A percentile compares a stretch with the other conserved stretches of the same genome.
Evolutionary conservation across 2,329 filamentous ascomycete species (phyloP).

Genomic region (Sporothrix luriei): DNA sequence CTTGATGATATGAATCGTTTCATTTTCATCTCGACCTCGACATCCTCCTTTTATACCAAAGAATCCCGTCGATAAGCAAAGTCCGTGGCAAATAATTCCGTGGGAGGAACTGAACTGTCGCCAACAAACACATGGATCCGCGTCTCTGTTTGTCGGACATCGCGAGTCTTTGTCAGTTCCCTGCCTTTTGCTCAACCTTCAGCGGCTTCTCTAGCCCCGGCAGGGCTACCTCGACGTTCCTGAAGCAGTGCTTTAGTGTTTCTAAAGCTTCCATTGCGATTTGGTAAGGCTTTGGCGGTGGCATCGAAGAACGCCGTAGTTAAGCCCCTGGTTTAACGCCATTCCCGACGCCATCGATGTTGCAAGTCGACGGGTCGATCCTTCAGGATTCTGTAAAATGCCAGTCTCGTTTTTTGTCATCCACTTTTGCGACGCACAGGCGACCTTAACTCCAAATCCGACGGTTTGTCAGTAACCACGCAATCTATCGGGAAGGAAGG

Average conservation of each 20-base stretch:
- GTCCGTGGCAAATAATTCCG: constrained; percentile 23
- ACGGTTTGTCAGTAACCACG: neutral
- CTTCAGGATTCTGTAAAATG: neutral
- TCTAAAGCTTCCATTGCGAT: no score
- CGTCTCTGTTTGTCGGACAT: neutral
- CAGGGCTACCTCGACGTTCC: neutral
- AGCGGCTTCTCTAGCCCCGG: neutral
- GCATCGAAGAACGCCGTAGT: neutral
- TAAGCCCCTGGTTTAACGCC: constrained; percentile 20
- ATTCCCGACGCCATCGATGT: constrained; percentile 14
- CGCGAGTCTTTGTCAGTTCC: neutral
- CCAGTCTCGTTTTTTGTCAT: neutral
- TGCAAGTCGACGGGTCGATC: neutral
- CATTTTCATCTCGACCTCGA: neutral
- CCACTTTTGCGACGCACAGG: neutral
- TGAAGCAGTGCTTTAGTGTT: neutral
- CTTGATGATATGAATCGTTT: neutral
- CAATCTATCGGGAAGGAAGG: neutral
- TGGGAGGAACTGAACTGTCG: neutral
- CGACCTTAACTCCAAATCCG: neutral
- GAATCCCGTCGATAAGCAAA: constrained; percentile 23
- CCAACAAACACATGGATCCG: neutral
- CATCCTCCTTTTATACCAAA: constrained; percentile 8
- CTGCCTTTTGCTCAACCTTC: neutral
- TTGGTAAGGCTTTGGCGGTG: neutral